phyloP scores from a whole-genome alignment of 352 stramenopile genomes.

The Phytophthora tubulina region DNA sequence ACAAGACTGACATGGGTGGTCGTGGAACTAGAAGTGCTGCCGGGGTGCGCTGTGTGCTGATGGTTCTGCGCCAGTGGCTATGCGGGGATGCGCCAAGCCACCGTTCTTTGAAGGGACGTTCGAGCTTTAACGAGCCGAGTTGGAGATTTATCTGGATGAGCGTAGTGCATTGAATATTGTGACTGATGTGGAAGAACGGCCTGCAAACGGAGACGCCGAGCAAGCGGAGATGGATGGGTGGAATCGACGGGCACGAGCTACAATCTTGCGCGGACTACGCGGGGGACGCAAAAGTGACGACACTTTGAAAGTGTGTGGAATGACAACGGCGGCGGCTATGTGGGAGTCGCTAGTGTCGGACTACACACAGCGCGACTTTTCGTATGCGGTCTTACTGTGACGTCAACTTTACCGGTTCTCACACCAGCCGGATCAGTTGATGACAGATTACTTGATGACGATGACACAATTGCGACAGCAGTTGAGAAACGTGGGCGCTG shows the following conservation, averaged over 20 bases:
- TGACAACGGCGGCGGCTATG: neutral
- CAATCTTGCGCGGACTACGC: conserved; percentile 1
- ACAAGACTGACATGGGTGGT: no score
- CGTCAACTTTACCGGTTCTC: neutral
- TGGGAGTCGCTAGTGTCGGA: conserved; percentile 6
- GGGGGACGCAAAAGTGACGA: conserved; percentile 12
- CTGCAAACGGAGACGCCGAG: neutral
- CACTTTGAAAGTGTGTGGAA: conserved; percentile 3
- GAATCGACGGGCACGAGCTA: neutral
- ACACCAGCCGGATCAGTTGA: neutral
- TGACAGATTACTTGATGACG: neutral
- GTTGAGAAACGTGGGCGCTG: no score
- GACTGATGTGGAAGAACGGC: neutral
- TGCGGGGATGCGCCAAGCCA: neutral
- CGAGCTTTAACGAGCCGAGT: neutral
- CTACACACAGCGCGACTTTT: conserved; percentile 5
- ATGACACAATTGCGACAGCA: conserved; percentile 1
- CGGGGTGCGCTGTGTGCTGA: no score
- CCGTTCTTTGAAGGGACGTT: conserved; percentile 4
- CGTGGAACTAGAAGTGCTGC: no score
- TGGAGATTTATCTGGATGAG: conserved; percentile 3
- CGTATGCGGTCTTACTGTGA: neutral
- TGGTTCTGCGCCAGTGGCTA: neutral
- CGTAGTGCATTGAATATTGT: neutral
- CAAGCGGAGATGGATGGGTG: neutral